These are phyloP conservation scores for Parachaetomium inaequale DNA, from an alignment of 495 filamentous ascomycete species.

Conservation along the genomic window DNA sequence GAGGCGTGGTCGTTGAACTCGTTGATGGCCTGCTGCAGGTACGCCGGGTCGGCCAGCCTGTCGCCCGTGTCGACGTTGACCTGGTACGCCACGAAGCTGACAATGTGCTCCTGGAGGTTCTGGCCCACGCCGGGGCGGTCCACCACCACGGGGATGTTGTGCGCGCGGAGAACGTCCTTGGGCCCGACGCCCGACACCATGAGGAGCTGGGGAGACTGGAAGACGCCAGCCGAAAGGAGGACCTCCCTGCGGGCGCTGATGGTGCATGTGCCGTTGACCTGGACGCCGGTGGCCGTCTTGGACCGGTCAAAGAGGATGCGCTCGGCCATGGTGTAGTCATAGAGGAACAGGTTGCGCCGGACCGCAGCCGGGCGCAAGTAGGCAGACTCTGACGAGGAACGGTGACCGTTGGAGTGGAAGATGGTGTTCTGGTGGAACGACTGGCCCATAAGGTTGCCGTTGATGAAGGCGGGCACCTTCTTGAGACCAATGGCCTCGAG, in stretches of 20 bases:
- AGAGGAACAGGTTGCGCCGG: background rate
- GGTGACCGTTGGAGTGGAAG: no score
- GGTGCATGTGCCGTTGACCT: background rate
- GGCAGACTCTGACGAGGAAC: no score
- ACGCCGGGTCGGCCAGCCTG: conserved; percentile 10
- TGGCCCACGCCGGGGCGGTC: conserved; percentile 52
- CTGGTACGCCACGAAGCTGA: background rate
- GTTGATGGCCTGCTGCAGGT: conserved; percentile 35
- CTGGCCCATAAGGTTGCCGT: background rate
- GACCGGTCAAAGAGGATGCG: conserved; percentile 1
- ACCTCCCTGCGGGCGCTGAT: conserved; percentile 36
- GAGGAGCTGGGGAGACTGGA: conserved; percentile 52
- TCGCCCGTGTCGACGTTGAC: background rate
- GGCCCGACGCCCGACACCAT: conserved; percentile 42
- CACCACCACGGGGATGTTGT: conserved; percentile 42
- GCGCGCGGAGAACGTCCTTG: conserved; percentile 24
- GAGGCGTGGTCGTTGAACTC: background rate
- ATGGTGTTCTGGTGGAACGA: background rate
- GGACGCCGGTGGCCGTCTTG: conserved; percentile 8
- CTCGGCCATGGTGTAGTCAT: background rate
- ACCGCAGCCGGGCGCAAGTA: no score
- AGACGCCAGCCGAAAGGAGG: conserved; percentile 49
- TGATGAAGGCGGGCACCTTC: background rate
- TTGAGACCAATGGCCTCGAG: background rate
- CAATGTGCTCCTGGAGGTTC: conserved; percentile 11